These are phyloP conservation scores for Boletellus deceptivus DNA, from an alignment of 1,284 basidiomycete genomes.

Conservation along the genomic window DNA sequence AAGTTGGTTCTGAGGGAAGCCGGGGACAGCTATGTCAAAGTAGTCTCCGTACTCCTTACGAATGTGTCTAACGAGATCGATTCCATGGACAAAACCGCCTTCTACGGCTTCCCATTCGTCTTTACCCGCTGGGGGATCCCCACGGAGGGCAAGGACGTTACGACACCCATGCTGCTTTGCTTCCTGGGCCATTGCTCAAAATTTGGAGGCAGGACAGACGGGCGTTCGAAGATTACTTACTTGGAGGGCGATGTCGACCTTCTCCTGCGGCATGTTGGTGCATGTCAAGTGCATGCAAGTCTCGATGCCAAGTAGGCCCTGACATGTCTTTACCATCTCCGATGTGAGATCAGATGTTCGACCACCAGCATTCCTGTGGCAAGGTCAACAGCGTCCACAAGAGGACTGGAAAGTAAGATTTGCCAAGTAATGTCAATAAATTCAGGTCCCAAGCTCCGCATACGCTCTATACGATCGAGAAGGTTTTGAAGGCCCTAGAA, in stretches of 20 bases:
- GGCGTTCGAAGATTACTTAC: constrained; percentile 45
- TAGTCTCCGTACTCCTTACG: constrained; percentile 80
- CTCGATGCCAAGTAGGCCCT: constrained; percentile 89
- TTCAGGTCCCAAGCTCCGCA: constrained; percentile 93
- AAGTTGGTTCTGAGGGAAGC: constrained; percentile 77
- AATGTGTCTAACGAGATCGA: constrained; percentile 90
- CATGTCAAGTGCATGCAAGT: constrained; percentile 99
- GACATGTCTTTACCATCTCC: constrained; percentile 96
- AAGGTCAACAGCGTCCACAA: constrained; percentile 2
- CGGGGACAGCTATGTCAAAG: constrained; percentile 92
- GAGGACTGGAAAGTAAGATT: constrained; percentile 21
- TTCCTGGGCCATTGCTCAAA: constrained; percentile 53
- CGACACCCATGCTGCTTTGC: constrained; percentile 91
- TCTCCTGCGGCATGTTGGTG: constrained; percentile 95
- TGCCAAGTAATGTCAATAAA: constrained; percentile 98
- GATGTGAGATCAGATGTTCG: constrained; percentile 90
- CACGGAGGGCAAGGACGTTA: constrained; percentile 93
- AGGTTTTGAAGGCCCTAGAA: constrained; percentile 88
- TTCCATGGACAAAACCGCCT: constrained; percentile 84
- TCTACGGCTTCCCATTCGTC: constrained; percentile 90
- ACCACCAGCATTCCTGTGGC: constrained; percentile 87
- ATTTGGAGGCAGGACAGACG: constrained; percentile 10
- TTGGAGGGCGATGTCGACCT: constrained; percentile 86
- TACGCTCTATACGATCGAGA: constrained; percentile 95
- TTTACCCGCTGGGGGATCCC: constrained; percentile 87